phyloP scores from a whole-genome alignment of 441 rosid genomes.

The Arabidopsis lyrata region DNA sequence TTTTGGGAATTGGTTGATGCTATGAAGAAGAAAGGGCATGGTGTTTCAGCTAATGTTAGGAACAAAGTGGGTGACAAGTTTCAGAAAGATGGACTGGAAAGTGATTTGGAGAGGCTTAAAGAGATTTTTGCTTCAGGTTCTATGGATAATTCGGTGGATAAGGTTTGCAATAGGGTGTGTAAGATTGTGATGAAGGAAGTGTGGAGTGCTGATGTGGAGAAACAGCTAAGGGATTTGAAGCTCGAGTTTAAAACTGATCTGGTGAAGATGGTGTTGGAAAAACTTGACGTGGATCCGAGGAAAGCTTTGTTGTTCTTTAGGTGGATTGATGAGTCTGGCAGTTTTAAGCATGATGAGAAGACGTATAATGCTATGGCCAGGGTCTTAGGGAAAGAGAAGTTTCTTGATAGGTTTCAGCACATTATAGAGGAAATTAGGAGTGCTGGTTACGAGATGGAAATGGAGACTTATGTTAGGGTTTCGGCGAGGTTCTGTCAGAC shows the following conservation, averaged over 20 bases:
- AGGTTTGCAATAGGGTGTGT: conserved; percentile 60
- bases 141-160: conserved; percentile 57
- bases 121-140: conserved; percentile 70
- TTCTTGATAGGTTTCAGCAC: conserved; percentile 75
- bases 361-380: conserved; percentile 77
- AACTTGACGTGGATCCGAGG: conserved; percentile 65
- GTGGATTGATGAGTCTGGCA: conserved; percentile 72
- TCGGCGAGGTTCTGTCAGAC: conserved; percentile 59
- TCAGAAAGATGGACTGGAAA: conserved; percentile 58
- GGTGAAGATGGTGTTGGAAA: conserved; percentile 67
- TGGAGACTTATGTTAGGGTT: conserved; percentile 63
- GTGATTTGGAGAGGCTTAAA: conserved; percentile 64
- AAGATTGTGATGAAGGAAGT: conserved; percentile 68
- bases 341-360: conserved; percentile 57
- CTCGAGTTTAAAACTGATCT: conserved; percentile 51
- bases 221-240: conserved; percentile 54
- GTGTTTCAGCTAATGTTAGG: conserved; percentile 62
- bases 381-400: conserved; percentile 79
- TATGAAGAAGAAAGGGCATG: conserved; percentile 76
- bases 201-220: conserved; percentile 72
- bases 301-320: conserved; percentile 75
- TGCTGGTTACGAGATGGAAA: conserved; percentile 69
- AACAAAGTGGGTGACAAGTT: conserved; percentile 61
- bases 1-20: conserved; percentile 71
- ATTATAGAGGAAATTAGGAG: conserved; percentile 64